Evolutionary conservation across 75 land plant genomes (phyloP).

Genomic region (Sequoiadendron giganteum): DNA sequence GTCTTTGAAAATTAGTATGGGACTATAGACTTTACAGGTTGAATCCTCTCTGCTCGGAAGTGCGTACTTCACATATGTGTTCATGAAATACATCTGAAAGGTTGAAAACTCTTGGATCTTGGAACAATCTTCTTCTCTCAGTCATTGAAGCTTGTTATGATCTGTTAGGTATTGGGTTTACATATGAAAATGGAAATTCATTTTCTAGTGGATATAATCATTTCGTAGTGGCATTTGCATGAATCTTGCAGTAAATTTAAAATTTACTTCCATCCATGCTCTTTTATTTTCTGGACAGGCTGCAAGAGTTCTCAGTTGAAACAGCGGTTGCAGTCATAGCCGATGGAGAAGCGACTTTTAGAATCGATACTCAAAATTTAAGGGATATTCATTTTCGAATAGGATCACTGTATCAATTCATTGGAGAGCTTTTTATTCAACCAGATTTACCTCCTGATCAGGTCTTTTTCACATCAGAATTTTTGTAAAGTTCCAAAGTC

Average conservation of each 20-base stretch:
- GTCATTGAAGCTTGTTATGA: too few species aligned
- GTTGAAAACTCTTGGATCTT: background rate
- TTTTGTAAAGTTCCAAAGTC: background rate
- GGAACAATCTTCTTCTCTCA: background rate
- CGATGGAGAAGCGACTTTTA: slow-evolving; percentile 52
- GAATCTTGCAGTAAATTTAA: background rate
- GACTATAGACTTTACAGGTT: background rate
- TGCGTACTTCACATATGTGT: background rate
- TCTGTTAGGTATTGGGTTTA: background rate
- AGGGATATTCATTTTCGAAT: slow-evolving; percentile 58
- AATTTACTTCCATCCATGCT: slow-evolving; percentile 1
- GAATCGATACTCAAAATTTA: slow-evolving; percentile 61
- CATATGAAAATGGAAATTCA: background rate
- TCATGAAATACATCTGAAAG: background rate
- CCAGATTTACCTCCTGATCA: slow-evolving; percentile 17
- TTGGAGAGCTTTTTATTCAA: slow-evolving; percentile 73
- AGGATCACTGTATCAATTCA: slow-evolving; percentile 78
- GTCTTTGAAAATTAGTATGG: background rate
- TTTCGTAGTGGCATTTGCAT: background rate
- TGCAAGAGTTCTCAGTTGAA: slow-evolving; percentile 53
- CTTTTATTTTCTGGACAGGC: slow-evolving; percentile 24
- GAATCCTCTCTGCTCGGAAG: background rate
- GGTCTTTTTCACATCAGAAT: background rate
- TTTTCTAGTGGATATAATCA: background rate
- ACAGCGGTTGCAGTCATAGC: slow-evolving; percentile 58